Evolutionary conservation across 2,329 filamentous ascomycete genomes (phyloP), one percentile per base, ranked within the genome.

Genomic region (Fusarium zealandicum): DNA sequence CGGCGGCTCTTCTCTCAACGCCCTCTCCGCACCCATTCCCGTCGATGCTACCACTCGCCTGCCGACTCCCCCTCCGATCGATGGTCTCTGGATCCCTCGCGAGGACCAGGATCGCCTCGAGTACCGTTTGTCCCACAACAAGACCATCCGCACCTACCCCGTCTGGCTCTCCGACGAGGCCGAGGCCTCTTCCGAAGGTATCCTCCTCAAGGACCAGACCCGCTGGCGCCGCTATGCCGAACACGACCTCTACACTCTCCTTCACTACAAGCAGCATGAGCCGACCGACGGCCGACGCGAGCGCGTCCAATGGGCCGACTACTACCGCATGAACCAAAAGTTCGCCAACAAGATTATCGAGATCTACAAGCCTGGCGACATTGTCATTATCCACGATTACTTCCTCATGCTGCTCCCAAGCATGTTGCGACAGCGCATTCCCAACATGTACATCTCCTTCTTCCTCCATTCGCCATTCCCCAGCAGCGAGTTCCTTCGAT

Each of bases 201-300:
- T 93, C 44, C 79, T 84, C 31, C 79, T 98, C 61, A 90, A 88
- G 65, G 90, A 96, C 66, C 93, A 97, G 76, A 80, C 82, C 27
- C 82, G 92, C 61, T 98, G 95, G 93, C 85, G 92, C 60, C 84
- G 90, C 33, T 98, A 95, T 73, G 92, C 93, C 13, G 92, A 97
- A 76, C 87, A 93, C 70, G 90, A 96, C 67, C 81, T 98, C 22
- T 97, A 96, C 76, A 92, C 91, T 1, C 82, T 97, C 9, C 92
- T 97, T 72, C 93, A 98, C 75, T 98, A 98, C 81, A 96, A 96
- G 76, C 91, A 95, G 70, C 90, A 96, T 70, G 91, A 93, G 72
- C 92, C 93, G 1, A 90, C 87, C 11, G 90, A 97, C 72, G 92
- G 92, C 30, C 86, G 90, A 63, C 86, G 86, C 14, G 90, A 95